Conservation (phyloP, 257 asterid genomes). For the Anisodus tanguticus region DNA sequence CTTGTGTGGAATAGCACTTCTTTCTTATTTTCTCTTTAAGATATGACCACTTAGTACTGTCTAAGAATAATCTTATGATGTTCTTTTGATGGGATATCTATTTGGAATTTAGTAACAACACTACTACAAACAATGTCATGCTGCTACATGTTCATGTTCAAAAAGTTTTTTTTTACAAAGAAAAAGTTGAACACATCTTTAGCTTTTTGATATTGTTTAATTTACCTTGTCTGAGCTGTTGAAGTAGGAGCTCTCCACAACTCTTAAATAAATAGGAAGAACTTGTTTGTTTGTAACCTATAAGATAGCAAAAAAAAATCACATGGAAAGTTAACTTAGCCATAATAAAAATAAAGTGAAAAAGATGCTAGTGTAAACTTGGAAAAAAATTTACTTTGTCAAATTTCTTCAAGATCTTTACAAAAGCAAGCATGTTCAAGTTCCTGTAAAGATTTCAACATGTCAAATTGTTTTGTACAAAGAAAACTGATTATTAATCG, state of each 20-base stretch:
- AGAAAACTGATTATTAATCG: background rate
- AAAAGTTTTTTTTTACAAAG: background rate
- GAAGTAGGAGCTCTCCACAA: slow-evolving; percentile 90
- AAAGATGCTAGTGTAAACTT: background rate
- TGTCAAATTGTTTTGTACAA: background rate
- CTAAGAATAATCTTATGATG: slow-evolving; percentile 44
- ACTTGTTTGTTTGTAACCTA: slow-evolving; percentile 90
- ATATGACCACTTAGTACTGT: slow-evolving; percentile 52
- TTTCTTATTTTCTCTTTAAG: background rate
- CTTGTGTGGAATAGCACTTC: slow-evolving; percentile 39
- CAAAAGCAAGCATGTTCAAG: slow-evolving; percentile 92
- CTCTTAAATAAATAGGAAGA: slow-evolving; percentile 85
- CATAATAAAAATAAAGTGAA: slow-evolving; percentile 12
- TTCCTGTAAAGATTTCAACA: slow-evolving; percentile 53
- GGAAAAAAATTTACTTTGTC: slow-evolving; percentile 55
- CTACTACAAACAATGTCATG: slow-evolving; percentile 39
- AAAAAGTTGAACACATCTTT: background rate
- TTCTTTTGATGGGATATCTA: slow-evolving; percentile 40
- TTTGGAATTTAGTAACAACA: slow-evolving; percentile 6
- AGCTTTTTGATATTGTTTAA: background rate
- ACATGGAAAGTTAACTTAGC: slow-evolving; percentile 36
- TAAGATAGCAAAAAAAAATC: background rate
- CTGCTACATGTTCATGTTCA: background rate
- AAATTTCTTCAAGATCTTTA: slow-evolving; percentile 88
- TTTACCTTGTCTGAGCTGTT: slow-evolving; percentile 93